Conservation (phyloP, 768 basidiomycete genomes). For the Kwoniella sp. region DNA sequence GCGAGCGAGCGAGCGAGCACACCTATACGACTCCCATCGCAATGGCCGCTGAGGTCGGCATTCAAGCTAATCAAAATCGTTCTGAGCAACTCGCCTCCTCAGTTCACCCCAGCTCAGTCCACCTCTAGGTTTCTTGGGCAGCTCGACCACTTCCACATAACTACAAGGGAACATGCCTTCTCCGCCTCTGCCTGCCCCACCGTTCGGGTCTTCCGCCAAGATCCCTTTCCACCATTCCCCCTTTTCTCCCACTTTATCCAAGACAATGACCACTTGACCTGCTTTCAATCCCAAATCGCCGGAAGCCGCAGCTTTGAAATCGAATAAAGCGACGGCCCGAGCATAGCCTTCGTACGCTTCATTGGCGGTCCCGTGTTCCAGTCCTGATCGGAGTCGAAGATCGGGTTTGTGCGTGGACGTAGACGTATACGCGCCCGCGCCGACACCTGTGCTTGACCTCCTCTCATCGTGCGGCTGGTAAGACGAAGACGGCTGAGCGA, state of each 20-base stretch:
- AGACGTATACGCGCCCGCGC: too few species aligned
- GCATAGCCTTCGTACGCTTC: slow-evolving; percentile 55
- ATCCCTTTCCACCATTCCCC: slow-evolving; percentile 49
- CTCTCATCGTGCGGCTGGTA: not conserved
- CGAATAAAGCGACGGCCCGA: slow-evolving; percentile 69
- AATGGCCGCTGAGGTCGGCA: too few species aligned
- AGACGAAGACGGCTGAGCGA: not conserved
- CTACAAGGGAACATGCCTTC: slow-evolving; percentile 48
- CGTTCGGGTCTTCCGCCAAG: slow-evolving; percentile 1
- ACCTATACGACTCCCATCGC: too few species aligned
- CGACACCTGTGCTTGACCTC: not conserved
- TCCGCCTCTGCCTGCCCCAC: not conserved
- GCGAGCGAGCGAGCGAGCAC: too few species aligned
- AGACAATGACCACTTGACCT: slow-evolving; percentile 66
- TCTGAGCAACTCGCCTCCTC: slow-evolving; percentile 31
- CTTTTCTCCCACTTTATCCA: slow-evolving; percentile 66
- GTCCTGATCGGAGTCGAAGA: slow-evolving; percentile 24
- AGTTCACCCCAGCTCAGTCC: slow-evolving; percentile 37
- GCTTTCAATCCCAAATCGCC: slow-evolving; percentile 73
- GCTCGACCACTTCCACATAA: slow-evolving; percentile 48
- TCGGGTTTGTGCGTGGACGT: slow-evolving; percentile 24
- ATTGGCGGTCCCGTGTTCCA: slow-evolving; percentile 3
- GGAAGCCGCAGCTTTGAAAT: slow-evolving; percentile 72
- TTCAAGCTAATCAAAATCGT: slow-evolving; percentile 33
- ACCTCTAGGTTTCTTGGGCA: slow-evolving; percentile 41